Base-by-base conservation (phyloP, 2,329 filamentous ascomycete genomes). In the Ophiocordyceps camponoti-floridani region DNA sequence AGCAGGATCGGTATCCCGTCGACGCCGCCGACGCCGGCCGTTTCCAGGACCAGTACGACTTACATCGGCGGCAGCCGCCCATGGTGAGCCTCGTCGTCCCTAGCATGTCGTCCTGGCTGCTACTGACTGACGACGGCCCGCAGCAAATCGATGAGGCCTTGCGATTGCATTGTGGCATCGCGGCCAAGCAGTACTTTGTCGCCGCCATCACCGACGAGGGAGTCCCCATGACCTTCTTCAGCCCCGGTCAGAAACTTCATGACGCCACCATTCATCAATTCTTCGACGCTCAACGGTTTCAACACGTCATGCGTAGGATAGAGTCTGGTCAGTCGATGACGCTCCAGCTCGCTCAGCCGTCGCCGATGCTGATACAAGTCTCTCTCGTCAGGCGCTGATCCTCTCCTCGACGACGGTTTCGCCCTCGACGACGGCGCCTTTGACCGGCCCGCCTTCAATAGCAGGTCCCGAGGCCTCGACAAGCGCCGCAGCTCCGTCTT, bases 71-170 rank as follows among this genome's bases (percentile, higher is more conserved):
- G 14, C 57, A 61, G 37, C 61, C 61, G 16, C 62, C 62, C 13
- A 61, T 64, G 60, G 64, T 67, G 55, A 52, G 53, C 52, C 19
- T 23, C 23, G 3, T 23, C 23, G 23, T 11, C n/a, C 13, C 16
- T 33, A 28, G 5, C 27, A 10, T 33, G 1, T 7, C 30, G 30
- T 33, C 7, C 30, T 11, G 9, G 9, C 13, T 14, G 10, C 30
- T 11, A 11, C 30, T 33, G 10, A 11, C 30, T 33, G 10, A 23
- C 30, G 30, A 14, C 30, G 30, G 13, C 10, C 30, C 9, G 43
- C 40, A 73, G 69, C 59, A 69, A 52, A 72, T 77, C 31, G 66
- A 67, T 31, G 63, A 67, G 48, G 71, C 68, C 26, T 57, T 77
- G 11, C 62, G 67, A 14, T 66, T 72, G 43, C 62, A 70, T 38